Conservation (phyloP, 2,329 filamentous ascomycete genomes). For the Clonostachys rosea region DNA sequence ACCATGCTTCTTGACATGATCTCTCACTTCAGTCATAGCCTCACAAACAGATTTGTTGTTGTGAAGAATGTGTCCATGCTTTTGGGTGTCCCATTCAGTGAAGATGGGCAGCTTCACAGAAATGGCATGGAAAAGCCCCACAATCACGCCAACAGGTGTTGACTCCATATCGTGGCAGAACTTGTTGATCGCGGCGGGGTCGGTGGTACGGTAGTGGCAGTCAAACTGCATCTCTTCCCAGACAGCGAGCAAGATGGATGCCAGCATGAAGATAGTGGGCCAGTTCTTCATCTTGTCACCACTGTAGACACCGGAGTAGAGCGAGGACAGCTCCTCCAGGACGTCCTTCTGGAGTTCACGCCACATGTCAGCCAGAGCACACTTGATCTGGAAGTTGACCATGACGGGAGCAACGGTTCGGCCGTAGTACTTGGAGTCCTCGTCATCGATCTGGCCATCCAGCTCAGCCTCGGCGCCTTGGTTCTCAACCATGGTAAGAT, state of each 20-base stretch:
- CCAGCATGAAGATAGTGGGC: constrained; percentile 98
- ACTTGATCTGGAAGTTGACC: constrained; percentile 99
- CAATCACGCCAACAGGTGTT: constrained; percentile 91
- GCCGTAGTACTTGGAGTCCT: constrained; percentile 81
- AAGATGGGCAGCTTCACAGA: constrained; percentile 93
- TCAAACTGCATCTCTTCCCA: constrained; percentile 99
- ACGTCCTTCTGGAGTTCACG: constrained; percentile 95
- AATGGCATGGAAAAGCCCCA: constrained; percentile 95
- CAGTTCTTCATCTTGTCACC: constrained; percentile 98
- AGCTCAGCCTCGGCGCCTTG: constrained; percentile 74
- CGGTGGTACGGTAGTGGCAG: constrained; percentile 90
- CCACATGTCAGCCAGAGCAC: constrained; percentile 96
- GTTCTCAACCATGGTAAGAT: constrained; percentile 92
- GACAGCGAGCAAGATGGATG: constrained; percentile 85
- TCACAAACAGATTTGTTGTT: constrained; percentile 91
- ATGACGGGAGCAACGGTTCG: constrained; percentile 93
- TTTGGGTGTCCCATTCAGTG: constrained; percentile 87
- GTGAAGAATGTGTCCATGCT: constrained; percentile 86
- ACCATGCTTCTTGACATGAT: constrained; percentile 93
- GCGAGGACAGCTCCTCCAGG: constrained; percentile 82
- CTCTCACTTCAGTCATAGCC: constrained; percentile 91
- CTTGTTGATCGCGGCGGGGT: constrained; percentile 79
- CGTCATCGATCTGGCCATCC: constrained; percentile 80
- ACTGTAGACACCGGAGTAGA: constrained; percentile 97
- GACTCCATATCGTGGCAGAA: constrained; percentile 98